Evolutionary conservation across 1,284 basidiomycete species (phyloP), one percentile per base, ranked within the genome.

Genomic region (Ceraceosorus guamensis): DNA sequence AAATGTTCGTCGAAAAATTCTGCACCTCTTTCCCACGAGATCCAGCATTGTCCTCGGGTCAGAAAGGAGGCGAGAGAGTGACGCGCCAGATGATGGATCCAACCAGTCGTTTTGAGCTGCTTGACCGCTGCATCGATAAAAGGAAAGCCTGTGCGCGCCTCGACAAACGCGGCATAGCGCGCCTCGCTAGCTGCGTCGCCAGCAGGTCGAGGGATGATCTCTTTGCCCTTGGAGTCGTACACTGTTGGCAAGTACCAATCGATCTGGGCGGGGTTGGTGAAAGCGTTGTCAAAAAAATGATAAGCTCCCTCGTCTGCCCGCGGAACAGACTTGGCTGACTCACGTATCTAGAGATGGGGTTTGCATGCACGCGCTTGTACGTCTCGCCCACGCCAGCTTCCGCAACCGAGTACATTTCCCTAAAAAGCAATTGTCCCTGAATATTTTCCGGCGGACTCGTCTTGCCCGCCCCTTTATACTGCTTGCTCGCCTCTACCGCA

Each of bases 51-150:
- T 14, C 81, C 81, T 48, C 81, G 76, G 7, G 80, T 80, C 18
- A 82, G 71, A 70, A 81, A 82, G 65, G 80, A 81, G 6, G 83
- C 83, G 47, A 82, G 80, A 8, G 77, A 79, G 68, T 81, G 81
- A 54, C 82, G 73, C 13, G 79, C 80, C 33, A 81, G 76, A 67
- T 82, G 68, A 45, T 70, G 69, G 51, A 71, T 65, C 69, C 69
- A 71, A 0, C 81, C 81, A 63, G 80, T 79, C 33, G 73, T 51
- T 5, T 70, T 58, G 30, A 78, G 73, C 62, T 81, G 79, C 30
- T 80, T 73, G 81, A 82, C 81, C 56, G 79, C 76, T 5, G 80
- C 79, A 49, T 71, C 69, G 56, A 80, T 80, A 78, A 77, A 82
- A 37, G 81, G 81, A 60, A 82, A 82, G 0, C 81, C 81, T 2